These are phyloP conservation scores for Globisporangium canariense DNA, from an alignment of 352 stramenopile genomes.

Conservation along the genomic window DNA sequence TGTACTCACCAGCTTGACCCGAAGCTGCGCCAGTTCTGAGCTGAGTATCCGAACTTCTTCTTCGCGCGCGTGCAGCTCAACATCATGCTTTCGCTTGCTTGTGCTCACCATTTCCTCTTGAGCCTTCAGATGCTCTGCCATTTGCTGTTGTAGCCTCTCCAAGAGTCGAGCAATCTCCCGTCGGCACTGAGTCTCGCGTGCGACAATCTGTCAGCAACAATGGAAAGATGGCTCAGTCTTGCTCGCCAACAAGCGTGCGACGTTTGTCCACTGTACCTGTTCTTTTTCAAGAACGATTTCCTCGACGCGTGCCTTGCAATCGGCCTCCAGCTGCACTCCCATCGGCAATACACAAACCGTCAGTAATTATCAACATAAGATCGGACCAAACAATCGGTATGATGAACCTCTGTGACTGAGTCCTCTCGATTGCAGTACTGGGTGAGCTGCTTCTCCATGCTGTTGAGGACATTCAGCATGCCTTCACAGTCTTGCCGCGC, in stretches of 20 bases:
- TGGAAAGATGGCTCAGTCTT: not conserved
- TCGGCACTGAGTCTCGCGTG: constrained; percentile 59
- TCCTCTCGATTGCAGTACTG: constrained; percentile 76
- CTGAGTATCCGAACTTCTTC: constrained; percentile 48
- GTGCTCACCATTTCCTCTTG: constrained; percentile 38
- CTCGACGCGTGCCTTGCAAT: constrained; percentile 71
- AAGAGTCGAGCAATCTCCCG: constrained; percentile 70
- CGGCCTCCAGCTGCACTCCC: constrained; percentile 47
- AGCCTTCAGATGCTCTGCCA: constrained; percentile 42
- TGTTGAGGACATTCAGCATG: constrained; percentile 78
- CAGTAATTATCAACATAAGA: not conserved
- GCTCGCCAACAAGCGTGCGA: not conserved
- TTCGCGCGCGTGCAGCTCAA: constrained; percentile 42
- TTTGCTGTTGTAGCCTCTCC: constrained; percentile 47
- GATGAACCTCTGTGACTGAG: constrained; percentile 56
- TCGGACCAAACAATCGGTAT: not conserved
- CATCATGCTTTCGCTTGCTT: constrained; percentile 33
- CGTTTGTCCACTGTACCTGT: constrained; percentile 33
- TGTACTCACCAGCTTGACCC: constrained; percentile 42
- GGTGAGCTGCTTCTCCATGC: constrained; percentile 81
- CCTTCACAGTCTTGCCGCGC: constrained; percentile 76
- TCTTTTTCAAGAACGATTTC: constrained; percentile 74
- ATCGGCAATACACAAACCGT: not conserved
- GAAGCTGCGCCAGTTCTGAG: constrained; percentile 45
- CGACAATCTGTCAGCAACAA: constrained; percentile 30